Evolutionary conservation across 164 flowering plant genomes (phyloP), one percentile per base, ranked within the genome.

Genomic region (Vitis cinerea): DNA sequence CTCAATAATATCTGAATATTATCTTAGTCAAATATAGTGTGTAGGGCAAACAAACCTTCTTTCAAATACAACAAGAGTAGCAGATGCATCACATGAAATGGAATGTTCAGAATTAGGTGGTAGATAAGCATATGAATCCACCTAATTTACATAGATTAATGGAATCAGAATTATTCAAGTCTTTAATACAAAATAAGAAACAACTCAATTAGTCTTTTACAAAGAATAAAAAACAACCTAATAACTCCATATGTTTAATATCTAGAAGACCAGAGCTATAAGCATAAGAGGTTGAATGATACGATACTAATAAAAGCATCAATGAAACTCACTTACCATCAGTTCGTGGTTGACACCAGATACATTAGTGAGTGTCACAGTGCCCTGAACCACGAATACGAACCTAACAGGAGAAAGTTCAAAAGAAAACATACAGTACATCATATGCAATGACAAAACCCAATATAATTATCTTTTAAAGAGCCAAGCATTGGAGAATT

Each of bases 81-180:
- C 90, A 62, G 87, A 61, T 66, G 80, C 78, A 69, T 86, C 89
- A 65, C 84, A 84, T 65, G 59, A 70, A 47, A 96, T 48, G 19
- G 80, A 79, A 78, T 93, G 95, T 56, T 84, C 78, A 63, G 72
- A 80, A 68, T 87, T 88, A 13, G 97, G 87, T 65, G 99, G 99
- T 57, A 96, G 77, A 78, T 93, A 96, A 56, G 94, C 97, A 83
- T 80, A 96, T 15, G 98, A 91, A 80, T 93, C 99, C 75, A 89
- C 97, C 98, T 95, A 37, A 37, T 37, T 37, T 37, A 37, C 44
- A 37, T 3, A 3, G 44, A 37, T 37, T 37, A 3, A 37, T 37
- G 7, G 44, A 37, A 37, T 37, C 44, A 37, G 44, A 37, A 37
- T 37, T 2, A 37, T 37, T 37, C 44, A 37, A 37, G 44, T 3